These are phyloP conservation scores for Flaveria sonorensis DNA, from an alignment of 129 eudicot genomes.

Conservation along the genomic window DNA sequence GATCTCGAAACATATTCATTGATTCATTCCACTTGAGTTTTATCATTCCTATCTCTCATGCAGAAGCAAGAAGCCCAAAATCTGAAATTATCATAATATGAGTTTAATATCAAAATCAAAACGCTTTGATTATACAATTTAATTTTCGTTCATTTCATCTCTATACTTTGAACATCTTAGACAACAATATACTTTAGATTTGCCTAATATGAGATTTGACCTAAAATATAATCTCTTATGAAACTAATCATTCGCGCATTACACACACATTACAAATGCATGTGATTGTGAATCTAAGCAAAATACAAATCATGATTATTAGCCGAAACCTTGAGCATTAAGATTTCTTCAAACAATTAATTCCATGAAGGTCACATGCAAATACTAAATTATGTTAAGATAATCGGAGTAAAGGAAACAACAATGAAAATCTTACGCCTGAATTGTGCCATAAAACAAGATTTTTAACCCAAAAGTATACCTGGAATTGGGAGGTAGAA, in stretches of 20 bases:
- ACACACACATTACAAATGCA: conserved; percentile 1
- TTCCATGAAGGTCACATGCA: conserved; percentile 3
- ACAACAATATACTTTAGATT: not conserved
- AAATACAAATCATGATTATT: not conserved
- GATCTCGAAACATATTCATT: conserved; percentile 40
- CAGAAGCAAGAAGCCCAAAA: not conserved
- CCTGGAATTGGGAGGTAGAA: conserved; percentile 29
- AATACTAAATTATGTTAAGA: not conserved
- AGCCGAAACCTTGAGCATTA: conserved; percentile 14
- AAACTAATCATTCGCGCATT: not conserved
- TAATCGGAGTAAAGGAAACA: not conserved
- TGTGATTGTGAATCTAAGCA: not conserved
- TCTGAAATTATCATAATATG: conserved; percentile 29
- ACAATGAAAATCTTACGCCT: not conserved
- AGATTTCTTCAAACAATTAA: not conserved
- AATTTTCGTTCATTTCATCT: too few species aligned
- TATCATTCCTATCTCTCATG: conserved; percentile 42
- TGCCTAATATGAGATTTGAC: not conserved
- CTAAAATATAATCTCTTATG: not conserved
- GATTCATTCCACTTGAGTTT: conserved; percentile 54
- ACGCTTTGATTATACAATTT: too few species aligned
- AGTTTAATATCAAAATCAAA: not conserved
- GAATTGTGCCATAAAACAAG: not conserved
- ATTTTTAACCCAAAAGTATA: not conserved
- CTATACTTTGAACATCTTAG: not conserved